phyloP scores from a whole-genome alignment of 2,329 filamentous ascomycete genomes.

The Huntiella moniliformis region DNA sequence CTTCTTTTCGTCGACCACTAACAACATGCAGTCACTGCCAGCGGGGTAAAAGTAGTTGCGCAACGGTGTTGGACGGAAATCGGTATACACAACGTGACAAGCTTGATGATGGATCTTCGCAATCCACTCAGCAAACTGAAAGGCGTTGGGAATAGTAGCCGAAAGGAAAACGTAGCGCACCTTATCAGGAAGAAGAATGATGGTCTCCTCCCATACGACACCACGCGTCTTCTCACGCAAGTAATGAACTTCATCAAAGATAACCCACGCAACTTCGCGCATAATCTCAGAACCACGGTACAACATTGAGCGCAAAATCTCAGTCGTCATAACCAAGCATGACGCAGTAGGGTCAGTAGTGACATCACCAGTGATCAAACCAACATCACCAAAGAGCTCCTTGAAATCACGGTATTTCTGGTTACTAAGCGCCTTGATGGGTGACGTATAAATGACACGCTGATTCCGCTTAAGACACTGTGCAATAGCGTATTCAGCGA shows the following conservation, averaged over 20 bases:
- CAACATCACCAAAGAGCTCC: slow-evolving; percentile 88
- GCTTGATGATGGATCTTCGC: slow-evolving; percentile 94
- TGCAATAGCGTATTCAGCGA: slow-evolving; percentile 94
- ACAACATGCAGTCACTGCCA: slow-evolving; percentile 77
- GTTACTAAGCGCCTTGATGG: slow-evolving; percentile 96
- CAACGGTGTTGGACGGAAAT: slow-evolving; percentile 88
- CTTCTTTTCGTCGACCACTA: slow-evolving; percentile 93
- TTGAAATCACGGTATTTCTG: slow-evolving; percentile 97
- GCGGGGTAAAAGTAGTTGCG: slow-evolving; percentile 97
- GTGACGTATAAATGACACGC: slow-evolving; percentile 96
- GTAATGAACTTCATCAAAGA: slow-evolving; percentile 98
- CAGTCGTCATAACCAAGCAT: slow-evolving; percentile 96
- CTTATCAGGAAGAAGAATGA: slow-evolving; percentile 94
- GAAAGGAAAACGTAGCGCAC: slow-evolving; percentile 97
- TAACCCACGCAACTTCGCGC: slow-evolving; percentile 95
- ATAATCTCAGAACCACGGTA: slow-evolving; percentile 98
- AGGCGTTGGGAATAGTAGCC: slow-evolving; percentile 93
- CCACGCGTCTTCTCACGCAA: slow-evolving; percentile 86
- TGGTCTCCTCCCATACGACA: slow-evolving; percentile 98
- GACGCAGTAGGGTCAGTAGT: slow-evolving; percentile 98
- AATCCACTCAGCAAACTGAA: slow-evolving; percentile 99
- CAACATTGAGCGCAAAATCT: slow-evolving; percentile 96
- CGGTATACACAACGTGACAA: slow-evolving; percentile 96
- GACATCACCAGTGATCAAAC: slow-evolving; percentile 96
- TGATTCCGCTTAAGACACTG: slow-evolving; percentile 96